A percentile compares a stretch with the other conserved stretches of the same genome.
These are phyloP conservation scores for Epichloe amarillans DNA, from an alignment of 2,329 filamentous ascomycete species.

Conservation along the genomic window DNA sequence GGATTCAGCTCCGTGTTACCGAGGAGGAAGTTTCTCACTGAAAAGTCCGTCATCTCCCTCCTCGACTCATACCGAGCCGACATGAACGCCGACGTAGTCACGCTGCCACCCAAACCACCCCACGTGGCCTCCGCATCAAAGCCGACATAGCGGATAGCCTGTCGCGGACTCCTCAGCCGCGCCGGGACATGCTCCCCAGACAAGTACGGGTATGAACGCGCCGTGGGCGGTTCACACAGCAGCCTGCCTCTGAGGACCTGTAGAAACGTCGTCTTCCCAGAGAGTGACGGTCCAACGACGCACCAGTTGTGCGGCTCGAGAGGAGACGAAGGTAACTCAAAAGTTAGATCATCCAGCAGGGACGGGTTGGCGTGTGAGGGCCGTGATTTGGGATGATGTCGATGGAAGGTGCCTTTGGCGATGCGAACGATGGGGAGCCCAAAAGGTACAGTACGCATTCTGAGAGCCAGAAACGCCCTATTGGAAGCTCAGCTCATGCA, in stretches of 20 bases:
- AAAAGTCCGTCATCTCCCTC: conserved; percentile 79
- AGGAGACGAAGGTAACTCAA: conserved; percentile 50
- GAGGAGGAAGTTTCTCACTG: conserved; percentile 64
- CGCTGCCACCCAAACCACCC: conserved; percentile 36
- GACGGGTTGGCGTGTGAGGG: conserved; percentile 48
- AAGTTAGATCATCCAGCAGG: conserved; percentile 58
- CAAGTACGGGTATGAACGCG: conserved; percentile 69
- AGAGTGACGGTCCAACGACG: conserved; percentile 64
- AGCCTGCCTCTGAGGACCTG: conserved; percentile 65
- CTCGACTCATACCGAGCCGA: conserved; percentile 83
- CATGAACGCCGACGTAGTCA: conserved; percentile 63
- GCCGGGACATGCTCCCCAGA: conserved; percentile 45
- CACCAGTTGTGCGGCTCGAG: conserved; percentile 57
- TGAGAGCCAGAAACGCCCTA: not conserved
- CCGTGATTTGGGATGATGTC: conserved; percentile 49
- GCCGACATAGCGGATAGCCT: conserved; percentile 78
- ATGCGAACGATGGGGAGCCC: conserved; percentile 55
- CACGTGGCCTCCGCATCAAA: conserved; percentile 62
- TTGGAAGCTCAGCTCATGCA: too few relatives aligned
- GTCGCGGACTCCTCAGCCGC: conserved; percentile 43
- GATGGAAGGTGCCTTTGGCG: conserved; percentile 70
- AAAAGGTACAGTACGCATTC: conserved; percentile 8
- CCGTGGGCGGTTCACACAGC: conserved; percentile 60
- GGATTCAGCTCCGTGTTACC: conserved; percentile 78
- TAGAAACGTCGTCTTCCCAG: conserved; percentile 72